A percentile compares a stretch with the other conserved stretches of the same genome.
Conservation (phyloP, 2,329 filamentous ascomycete genomes). For the Hyphodiscus sp. region DNA sequence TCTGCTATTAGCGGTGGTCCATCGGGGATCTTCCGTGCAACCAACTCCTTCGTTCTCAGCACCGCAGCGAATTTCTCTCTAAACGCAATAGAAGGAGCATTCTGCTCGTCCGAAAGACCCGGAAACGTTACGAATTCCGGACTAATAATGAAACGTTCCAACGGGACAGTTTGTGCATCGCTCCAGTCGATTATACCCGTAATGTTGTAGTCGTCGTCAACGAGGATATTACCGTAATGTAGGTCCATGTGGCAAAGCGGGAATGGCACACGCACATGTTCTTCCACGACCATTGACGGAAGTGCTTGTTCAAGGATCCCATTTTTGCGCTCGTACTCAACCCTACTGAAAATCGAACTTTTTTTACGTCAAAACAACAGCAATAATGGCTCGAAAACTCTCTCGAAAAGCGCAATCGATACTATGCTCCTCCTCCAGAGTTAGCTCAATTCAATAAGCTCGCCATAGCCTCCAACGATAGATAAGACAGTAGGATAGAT, state of each 20-base stretch:
- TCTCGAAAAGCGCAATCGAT: too few relatives aligned
- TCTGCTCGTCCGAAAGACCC: slow-evolving; percentile 25
- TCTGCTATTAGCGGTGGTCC: neutral
- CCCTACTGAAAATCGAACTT: too few relatives aligned
- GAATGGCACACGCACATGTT: slow-evolving; percentile 27
- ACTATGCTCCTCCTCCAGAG: too few relatives aligned
- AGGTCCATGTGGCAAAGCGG: slow-evolving; percentile 31
- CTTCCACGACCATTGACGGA: too few relatives aligned
- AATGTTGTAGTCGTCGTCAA: slow-evolving; percentile 36
- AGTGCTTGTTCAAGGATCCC: too few relatives aligned
- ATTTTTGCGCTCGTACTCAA: too few relatives aligned
- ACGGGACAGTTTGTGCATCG: slow-evolving; percentile 28
- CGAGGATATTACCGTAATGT: slow-evolving; percentile 36
- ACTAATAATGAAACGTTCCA: slow-evolving; percentile 32
- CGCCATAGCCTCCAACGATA: too few relatives aligned
- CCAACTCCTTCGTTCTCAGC: slow-evolving; percentile 1
- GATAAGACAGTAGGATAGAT: too few relatives aligned
- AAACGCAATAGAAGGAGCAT: slow-evolving; percentile 9
- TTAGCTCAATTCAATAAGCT: too few relatives aligned
- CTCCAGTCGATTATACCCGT: slow-evolving; percentile 34
- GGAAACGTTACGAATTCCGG: slow-evolving; percentile 31
- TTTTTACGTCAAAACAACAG: too few relatives aligned
- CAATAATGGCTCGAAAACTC: too few relatives aligned
- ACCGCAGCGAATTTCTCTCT: neutral
- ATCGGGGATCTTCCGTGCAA: slow-evolving; percentile 2